Evolutionary conservation across 108 stramenopile species (phyloP), one percentile per base, ranked within the genome.

Genomic region (Conticribra weissflogii): DNA sequence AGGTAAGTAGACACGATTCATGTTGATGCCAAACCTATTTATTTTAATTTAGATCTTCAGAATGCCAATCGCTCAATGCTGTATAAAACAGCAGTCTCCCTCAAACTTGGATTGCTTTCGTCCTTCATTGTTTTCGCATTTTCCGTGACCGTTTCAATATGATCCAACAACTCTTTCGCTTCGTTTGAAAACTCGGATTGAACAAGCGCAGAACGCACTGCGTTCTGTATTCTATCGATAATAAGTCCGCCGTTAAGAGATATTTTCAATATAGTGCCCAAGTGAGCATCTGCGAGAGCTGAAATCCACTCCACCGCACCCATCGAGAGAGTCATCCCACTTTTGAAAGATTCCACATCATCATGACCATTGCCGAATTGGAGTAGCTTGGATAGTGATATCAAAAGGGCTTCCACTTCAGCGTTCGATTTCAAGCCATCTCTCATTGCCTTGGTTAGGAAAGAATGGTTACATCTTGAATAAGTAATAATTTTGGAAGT

Each of bases 401-500:
- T 50, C 61, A 73, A 63, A 47, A 80, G 28, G n/a, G 71, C 63
- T 57, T 80, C 79, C 16, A 68, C 72, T 51, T 80, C 79, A 63
- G 28, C 57, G 46, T 54, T 34, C 27, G 47, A 57, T 23, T 60
- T 28, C 24, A 80, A 21, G 45, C 53, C 41, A 50, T 63, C 63
- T 51, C 54, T 66, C 54, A 80, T 63, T 45, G 79, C 72, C 45
- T 68, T 68, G 62, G 59, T 73, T 62, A 80, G 54, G 33, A 80
- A 63, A 1, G 79, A 72, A 15, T 62, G 79, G 56, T 80, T 80
- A 41, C 79, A 80, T 31, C 53, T 80, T 14, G 79, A 80, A 33
- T 80, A 72, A 47, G 33, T 73, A 15, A 80, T 71, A 80, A 80
- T 53, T 66, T 63, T 80, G 2, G 71, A 72, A 9, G 71, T 80